Conservation (phyloP, 768 basidiomycete genomes). For the Suillus cothurnatus region DNA sequence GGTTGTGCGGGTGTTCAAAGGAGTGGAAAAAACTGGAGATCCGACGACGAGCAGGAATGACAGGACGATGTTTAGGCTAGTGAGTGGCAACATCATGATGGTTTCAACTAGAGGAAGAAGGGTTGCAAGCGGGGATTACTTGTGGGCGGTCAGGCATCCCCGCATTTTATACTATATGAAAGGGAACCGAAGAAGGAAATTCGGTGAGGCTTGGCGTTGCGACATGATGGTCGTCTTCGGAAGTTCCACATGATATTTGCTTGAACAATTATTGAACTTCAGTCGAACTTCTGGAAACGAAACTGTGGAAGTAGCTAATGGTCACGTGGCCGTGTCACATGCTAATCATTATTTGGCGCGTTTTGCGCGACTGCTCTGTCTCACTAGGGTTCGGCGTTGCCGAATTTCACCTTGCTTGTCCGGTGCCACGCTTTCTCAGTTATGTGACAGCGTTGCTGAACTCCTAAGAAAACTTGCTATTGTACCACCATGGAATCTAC, state of each 20-base stretch:
- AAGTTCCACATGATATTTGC: neutral
- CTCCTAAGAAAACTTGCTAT: too few relatives aligned
- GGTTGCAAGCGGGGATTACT: neutral
- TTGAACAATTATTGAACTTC: neutral
- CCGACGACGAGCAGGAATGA: neutral
- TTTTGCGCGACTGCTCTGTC: neutral
- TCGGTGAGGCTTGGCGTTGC: neutral
- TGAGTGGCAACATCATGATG: slow-evolving; percentile 1
- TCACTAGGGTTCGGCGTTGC: too few relatives aligned
- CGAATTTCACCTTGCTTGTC: too few relatives aligned
- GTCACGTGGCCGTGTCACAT: slow-evolving; percentile 1
- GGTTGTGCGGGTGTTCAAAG: neutral
- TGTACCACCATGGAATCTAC: too few relatives aligned
- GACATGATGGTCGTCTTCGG: neutral
- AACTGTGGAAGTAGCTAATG: neutral
- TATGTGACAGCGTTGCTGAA: too few relatives aligned
- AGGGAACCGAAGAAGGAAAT: neutral
- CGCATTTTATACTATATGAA: neutral
- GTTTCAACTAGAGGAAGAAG: neutral
- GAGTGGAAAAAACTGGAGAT: neutral
- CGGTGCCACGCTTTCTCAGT: too few relatives aligned
- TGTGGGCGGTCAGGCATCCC: neutral
- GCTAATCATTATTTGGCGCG: neutral
- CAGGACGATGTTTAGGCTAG: neutral
- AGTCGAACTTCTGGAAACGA: neutral